Evolutionary conservation across 2,329 filamentous ascomycete genomes (phyloP).

Genomic region (Aspergillus viridinutans): DNA sequence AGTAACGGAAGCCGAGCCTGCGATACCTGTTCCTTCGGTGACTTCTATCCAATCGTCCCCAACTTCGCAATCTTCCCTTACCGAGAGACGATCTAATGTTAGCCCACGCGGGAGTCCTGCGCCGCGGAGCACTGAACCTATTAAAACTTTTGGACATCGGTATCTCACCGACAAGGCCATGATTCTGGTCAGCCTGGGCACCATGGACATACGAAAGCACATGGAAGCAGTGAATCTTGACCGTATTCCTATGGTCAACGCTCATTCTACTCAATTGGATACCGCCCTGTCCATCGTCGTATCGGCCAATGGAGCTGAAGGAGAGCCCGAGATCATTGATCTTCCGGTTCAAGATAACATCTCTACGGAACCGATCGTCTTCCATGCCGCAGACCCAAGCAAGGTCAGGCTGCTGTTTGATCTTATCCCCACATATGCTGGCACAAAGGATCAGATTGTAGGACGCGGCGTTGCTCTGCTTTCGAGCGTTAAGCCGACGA

Average conservation of each 20-base stretch:
- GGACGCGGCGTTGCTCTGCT: constrained; percentile 85
- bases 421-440: constrained; percentile 91
- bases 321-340: constrained; percentile 85
- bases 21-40: constrained; percentile 26
- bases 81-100: constrained; percentile 40
- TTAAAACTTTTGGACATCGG: constrained; percentile 94
- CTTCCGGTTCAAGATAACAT: constrained; percentile 92
- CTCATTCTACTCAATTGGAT: constrained; percentile 88
- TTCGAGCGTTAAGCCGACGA: constrained; percentile 74
- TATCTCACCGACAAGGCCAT: constrained; percentile 87
- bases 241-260: constrained; percentile 78
- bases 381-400: constrained; percentile 70
- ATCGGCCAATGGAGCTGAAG: constrained; percentile 76
- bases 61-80: constrained; percentile 35
- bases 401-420: constrained; percentile 92
- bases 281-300: constrained; percentile 90
- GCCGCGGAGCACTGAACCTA: constrained; percentile 59
- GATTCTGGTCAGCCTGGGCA: constrained; percentile 86
- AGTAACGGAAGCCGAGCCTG: constrained; percentile 29
- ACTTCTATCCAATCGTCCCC: constrained; percentile 35
- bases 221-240: constrained; percentile 80
- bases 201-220: constrained; percentile 86
- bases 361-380: constrained; percentile 87
- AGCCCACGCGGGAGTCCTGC: constrained; percentile 37
- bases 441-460: constrained; percentile 72